Evolutionary conservation across 2,329 filamentous ascomycete genomes (phyloP), one percentile per base, ranked within the genome.

Genomic region (Clonostachys rosea): DNA sequence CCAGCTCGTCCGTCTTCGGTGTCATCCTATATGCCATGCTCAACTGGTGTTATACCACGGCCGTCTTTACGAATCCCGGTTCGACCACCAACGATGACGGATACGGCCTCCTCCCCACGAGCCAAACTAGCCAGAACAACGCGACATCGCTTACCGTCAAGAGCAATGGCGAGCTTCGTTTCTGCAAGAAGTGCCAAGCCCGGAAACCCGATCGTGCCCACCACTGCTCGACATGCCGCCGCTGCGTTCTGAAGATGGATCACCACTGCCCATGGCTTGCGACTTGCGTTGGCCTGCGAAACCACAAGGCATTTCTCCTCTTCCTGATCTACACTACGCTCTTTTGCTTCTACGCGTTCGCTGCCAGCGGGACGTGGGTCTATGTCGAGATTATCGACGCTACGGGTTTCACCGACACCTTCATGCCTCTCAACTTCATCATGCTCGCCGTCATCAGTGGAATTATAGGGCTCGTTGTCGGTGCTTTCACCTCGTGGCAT

Each of bases 231-330:
- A 95, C 91, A 5, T 99, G 94, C 70, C 83, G 86, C 56, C 86
- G 87, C 60, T 99, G 94, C 65, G 91, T 99, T 24, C 76, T 99
- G 65, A 99, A 99, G 75, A 99, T 99, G 94, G 94, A 99, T 64
- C 94, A 99, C 66, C 94, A 99, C 71, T 99, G 94, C 65, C 94
- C 94, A 14, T 99, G 94, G 94, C 78, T 99, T 44, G 92, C 94
- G 30, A 96, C 90, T 5, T 99, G 94, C 66, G 88, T 99, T 50
- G 94, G 94, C 17, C 74, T 99, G 53, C 83, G 83, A 61, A 99
- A 99, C 69, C 95, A 96, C 76, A 99, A 99, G 70, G 79, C 91
- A 0, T 99, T 99, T 63, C 66, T 99, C 46, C 78, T 97, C 4
- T 99, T 97, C 65, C 75, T 99, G 24, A 79, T 91, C 47, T 97